Base-by-base conservation (phyloP, 768 basidiomycete genomes). In the Lactifluus rugatus region DNA sequence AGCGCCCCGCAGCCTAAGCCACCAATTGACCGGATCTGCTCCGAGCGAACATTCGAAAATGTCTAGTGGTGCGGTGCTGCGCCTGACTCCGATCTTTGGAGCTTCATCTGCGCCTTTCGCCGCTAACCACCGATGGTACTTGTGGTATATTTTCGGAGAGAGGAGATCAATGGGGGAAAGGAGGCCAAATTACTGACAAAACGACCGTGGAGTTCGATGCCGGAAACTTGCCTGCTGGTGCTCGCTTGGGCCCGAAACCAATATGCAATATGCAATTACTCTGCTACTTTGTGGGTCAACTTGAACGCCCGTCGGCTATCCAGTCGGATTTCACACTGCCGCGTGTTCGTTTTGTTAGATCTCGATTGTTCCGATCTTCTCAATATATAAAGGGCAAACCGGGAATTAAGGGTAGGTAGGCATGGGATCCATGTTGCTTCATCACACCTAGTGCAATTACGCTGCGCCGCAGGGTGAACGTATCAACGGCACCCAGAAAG, bases 1-100 rank as follows among this genome's bases (percentile, higher is more conserved):
- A 36, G 8, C 23, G 5, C 36, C 34, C 16, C 36, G 32, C 26
- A 53, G 36, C 54, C 46, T 28, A 19, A 28, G 25, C 23, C 54
- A 47, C 14, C 44, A 39, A 48, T 36, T 31, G 14, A 39, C 26
- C 54, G 54, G 54, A 54, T 54, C 46, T 54, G 19, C 54, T 16
- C 54, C 36, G 46, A 8, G 25, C 25, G 14, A 28, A 2, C 25
- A 5, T 16, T 16, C 26, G 2, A 28, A n/a, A n/a, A n/a, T n/a
- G n/a, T n/a, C n/a, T 45, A 13, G 44, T 6, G 16, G 9, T 11
- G 9, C 31, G 13, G 5, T 14, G n/a, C n/a, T 19, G 23, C 46
- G 2, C 26, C 51, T 28, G 39, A 52, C 51, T 52, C 32, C 51
- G 41, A 44, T 23, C 26, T n/a, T 19, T n/a, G 32, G 32, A 19